Base-by-base conservation (phyloP, 768 basidiomycete species). In the Crepidotus variabilis region DNA sequence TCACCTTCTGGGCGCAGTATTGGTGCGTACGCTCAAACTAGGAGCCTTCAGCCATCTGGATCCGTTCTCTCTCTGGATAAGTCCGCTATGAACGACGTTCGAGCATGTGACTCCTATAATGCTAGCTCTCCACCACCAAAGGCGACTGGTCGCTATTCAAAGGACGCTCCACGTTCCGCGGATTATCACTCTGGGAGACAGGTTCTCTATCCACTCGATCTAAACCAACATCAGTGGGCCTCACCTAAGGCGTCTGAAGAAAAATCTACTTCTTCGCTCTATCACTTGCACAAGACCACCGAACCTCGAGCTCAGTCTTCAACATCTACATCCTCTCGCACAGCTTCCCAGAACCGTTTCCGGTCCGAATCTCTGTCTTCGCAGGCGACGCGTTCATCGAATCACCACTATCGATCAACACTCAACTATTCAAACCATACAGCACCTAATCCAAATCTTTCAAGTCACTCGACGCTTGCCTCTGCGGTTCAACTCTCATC, bases 1-100 rank as follows among this genome's bases (percentile, higher is more conserved):
- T 47, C 58, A 5, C 56, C 61, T 34, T 53, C 58, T 62, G 47
- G 54, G 24, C 43, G 52, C n/a, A 60, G 52, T 32, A 50, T 61
- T 21, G 50, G 52, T 9, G 33, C 58, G 14, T 56, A 53, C 35
- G 52, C 60, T 28, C 57, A 57, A 34, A 9, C 58, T 33, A 59
- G 51, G 50, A 28, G 16, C 18, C 46, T 57, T 4, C 52, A 51
- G 5, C 45, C 57, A 43, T 50, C 52, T 21, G 28, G 51, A 16
- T 60, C 60, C 51, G 33, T 33, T 21, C 50, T 46, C 50, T 56
- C 49, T 28, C 13, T 50, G 23, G 52, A 36, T 16, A 52, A 39
- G 34, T 36, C 28, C 32, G 47, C 46, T 10, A 48, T 10, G 32
- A 23, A n/a, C 21, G 34, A 57, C 7, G 16, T 36, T 48, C 50